Evolutionary conservation across 352 stramenopile genomes (phyloP).

Genomic region (Globisporangium parvum): DNA sequence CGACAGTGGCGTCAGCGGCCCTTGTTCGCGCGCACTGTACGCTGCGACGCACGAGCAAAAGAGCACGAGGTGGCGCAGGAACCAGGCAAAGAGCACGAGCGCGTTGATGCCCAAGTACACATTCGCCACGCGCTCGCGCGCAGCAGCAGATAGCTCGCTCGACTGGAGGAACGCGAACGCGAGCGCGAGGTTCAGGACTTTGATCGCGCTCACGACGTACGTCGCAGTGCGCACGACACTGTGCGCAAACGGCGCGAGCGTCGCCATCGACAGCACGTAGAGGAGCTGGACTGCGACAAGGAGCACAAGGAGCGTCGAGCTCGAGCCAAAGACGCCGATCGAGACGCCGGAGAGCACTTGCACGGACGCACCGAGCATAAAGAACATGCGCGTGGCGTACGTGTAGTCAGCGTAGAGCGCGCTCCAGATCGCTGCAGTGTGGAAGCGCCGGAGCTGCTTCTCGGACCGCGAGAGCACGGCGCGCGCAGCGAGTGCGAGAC

Average conservation of each 20-base stretch:
- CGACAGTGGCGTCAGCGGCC: slow-evolving; percentile 1
- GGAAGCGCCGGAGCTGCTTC: slow-evolving; percentile 20
- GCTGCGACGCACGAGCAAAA: slow-evolving; percentile 13
- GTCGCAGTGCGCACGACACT: slow-evolving; percentile 10
- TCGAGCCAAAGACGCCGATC: slow-evolving; percentile 25
- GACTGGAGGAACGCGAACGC: slow-evolving; percentile 29
- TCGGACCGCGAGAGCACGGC: slow-evolving; percentile 17
- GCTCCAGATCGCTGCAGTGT: slow-evolving; percentile 24
- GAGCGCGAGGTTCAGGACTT: slow-evolving; percentile 26
- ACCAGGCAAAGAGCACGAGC: slow-evolving; percentile 25
- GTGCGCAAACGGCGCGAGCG: slow-evolving; percentile 29
- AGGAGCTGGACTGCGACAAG: slow-evolving; percentile 26
- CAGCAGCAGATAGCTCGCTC: slow-evolving; percentile 12
- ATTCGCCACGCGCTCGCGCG: slow-evolving; percentile 16
- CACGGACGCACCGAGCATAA: slow-evolving; percentile 20
- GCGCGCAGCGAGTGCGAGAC: slow-evolving; percentile 13
- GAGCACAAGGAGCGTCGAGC: slow-evolving; percentile 22
- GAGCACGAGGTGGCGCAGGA: slow-evolving; percentile 22
- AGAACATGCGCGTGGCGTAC: slow-evolving; percentile 32
- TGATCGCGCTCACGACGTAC: slow-evolving; percentile 13
- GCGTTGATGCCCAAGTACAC: slow-evolving; percentile 24
- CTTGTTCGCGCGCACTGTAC: slow-evolving; percentile 7
- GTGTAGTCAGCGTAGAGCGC: slow-evolving; percentile 30
- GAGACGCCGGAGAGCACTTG: slow-evolving; percentile 28
- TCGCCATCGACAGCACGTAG: slow-evolving; percentile 22